Percentiles rank a stretch among this genome's conserved stretches.
Evolutionary conservation across 257 asterid species (phyloP).

Genomic region (Thymus quinquecostatus): DNA sequence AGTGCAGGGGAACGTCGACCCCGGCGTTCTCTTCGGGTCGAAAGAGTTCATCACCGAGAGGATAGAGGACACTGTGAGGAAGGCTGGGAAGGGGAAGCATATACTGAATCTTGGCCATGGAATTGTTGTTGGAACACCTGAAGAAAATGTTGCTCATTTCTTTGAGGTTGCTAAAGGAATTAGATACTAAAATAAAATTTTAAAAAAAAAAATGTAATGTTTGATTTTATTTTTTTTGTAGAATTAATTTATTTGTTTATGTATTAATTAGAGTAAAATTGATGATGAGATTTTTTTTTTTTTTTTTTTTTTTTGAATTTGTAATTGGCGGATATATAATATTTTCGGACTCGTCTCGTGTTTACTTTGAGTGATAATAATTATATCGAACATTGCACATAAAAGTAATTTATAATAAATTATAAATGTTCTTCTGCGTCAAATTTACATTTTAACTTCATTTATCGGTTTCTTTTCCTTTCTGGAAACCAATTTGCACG

Average conservation of each 20-base stretch:
- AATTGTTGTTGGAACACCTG: constrained; percentile 93
- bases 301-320: neutral
- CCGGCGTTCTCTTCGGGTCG: constrained; percentile 96
- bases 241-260: constrained; percentile 28
- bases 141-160: constrained; percentile 97
- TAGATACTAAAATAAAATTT: constrained; percentile 49
- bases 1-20: constrained; percentile 93
- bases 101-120: constrained; percentile 98
- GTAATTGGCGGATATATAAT: neutral
- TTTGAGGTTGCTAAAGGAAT: constrained; percentile 95
- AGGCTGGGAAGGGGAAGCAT: constrained; percentile 94
- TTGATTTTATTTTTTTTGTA: constrained; percentile 15
- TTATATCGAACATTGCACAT: no score
- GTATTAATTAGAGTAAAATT: constrained; percentile 27
- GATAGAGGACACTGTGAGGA: constrained; percentile 79
- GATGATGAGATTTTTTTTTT: constrained; percentile 1
- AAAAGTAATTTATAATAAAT: no score
- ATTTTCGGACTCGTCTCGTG: neutral
- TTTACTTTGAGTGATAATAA: no score
- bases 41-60: constrained; percentile 88
- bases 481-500: no score
- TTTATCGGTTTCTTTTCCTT: no score
- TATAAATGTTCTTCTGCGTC: no score
- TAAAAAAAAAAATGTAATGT: neutral
- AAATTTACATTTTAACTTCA: no score